Evolutionary conservation across 805 yeast species (phyloP).

Genomic region (Candida xyloterini): DNA sequence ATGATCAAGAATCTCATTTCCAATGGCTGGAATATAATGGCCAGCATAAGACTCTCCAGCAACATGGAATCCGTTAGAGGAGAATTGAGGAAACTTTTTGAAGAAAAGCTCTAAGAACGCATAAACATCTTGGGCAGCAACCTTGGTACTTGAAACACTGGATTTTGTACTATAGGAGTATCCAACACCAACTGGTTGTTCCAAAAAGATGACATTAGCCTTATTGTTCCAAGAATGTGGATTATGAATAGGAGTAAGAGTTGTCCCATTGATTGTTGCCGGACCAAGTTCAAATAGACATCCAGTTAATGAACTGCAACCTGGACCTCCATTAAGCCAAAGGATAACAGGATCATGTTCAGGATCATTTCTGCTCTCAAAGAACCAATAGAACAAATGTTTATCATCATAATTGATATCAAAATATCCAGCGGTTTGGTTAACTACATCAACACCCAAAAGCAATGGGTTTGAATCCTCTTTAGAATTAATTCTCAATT

Average conservation of each 20-base stretch:
- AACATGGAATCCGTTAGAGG: constrained; percentile 64
- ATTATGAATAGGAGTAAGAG: constrained; percentile 63
- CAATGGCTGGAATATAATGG: constrained; percentile 89
- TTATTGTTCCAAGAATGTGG: constrained; percentile 82
- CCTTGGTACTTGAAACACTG: constrained; percentile 65
- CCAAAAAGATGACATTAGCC: constrained; percentile 82
- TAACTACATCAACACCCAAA: constrained; percentile 77
- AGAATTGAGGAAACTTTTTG: constrained; percentile 64
- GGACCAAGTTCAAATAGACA: constrained; percentile 87
- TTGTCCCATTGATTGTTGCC: constrained; percentile 53
- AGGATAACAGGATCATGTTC: constrained; percentile 76
- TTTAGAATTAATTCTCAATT: constrained; percentile 23
- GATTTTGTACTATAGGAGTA: constrained; percentile 49
- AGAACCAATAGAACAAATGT: constrained; percentile 80
- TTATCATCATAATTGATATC: constrained; percentile 65
- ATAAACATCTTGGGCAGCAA: constrained; percentile 81
- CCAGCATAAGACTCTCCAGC: constrained; percentile 96
- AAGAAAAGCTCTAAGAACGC: constrained; percentile 78
- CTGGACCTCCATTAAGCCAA: constrained; percentile 96
- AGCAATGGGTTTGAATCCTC: constrained; percentile 46
- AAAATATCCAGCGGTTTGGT: constrained; percentile 82
- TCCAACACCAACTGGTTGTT: constrained; percentile 88
- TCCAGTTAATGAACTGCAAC: constrained; percentile 87
- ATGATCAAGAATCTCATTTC: constrained; percentile 71
- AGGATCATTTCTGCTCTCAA: constrained; percentile 89